These are phyloP conservation scores for Colletotrichum scovillei DNA, from an alignment of 2,329 filamentous ascomycete species.

Conservation along the genomic window DNA sequence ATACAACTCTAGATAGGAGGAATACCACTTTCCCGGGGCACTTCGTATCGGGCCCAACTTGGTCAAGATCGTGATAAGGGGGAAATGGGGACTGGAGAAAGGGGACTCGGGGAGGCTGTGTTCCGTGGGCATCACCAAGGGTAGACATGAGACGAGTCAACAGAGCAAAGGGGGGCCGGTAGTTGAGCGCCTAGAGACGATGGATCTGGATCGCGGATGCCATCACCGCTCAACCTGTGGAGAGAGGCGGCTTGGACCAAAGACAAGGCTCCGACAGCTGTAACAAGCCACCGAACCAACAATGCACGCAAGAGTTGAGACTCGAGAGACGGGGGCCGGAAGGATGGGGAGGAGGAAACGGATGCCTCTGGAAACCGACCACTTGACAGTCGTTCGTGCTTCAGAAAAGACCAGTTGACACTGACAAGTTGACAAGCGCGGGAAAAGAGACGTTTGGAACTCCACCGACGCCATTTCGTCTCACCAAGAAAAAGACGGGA, in stretches of 20 bases:
- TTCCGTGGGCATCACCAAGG: conserved; percentile 13
- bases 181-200: background rate
- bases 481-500: conserved; percentile 6
- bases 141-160: conserved; percentile 20
- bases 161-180: background rate
- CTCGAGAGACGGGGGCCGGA: background rate
- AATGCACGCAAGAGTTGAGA: no score
- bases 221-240: background rate
- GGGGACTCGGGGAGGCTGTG: conserved; percentile 19
- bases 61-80: background rate
- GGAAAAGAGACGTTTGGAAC: conserved; percentile 8
- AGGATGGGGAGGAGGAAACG: background rate
- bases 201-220: background rate
- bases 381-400: conserved; percentile 6
- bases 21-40: background rate
- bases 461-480: background rate
- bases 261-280: background rate
- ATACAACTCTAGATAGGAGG: background rate
- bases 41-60: no score
- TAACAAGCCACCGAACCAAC: conserved; percentile 3
- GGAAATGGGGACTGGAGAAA: background rate
- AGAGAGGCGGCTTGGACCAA: background rate
- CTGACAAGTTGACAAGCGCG: background rate
- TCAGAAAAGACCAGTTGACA: background rate
- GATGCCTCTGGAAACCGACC: background rate